Conservation (phyloP, 306 rosid species). For the Luffa aegyptiaca region DNA sequence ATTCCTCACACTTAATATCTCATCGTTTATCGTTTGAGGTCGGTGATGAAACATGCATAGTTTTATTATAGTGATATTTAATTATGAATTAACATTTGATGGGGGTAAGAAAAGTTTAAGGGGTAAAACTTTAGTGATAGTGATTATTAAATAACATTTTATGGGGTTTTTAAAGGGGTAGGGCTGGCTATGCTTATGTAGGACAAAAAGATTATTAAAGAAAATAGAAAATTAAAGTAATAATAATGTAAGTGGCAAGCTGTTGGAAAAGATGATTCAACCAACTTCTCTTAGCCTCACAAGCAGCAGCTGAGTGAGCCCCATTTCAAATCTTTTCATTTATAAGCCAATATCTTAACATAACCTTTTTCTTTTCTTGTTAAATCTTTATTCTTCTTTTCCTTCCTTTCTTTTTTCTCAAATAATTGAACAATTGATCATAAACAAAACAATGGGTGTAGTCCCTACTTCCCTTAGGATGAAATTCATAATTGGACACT, state of each 20-base stretch:
- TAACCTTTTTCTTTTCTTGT: neutral
- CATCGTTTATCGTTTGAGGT: neutral
- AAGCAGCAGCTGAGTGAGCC: neutral
- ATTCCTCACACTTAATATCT: neutral
- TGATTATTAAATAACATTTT: neutral
- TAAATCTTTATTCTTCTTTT: neutral
- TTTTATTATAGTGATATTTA: neutral
- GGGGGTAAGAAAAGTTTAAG: neutral
- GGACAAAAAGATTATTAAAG: neutral
- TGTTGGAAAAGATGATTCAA: slow-evolving; percentile 5
- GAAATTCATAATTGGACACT: neutral
- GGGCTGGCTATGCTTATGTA: neutral
- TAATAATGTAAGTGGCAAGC: neutral
- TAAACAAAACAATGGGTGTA: neutral
- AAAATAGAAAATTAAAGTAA: neutral
- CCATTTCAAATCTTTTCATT: slow-evolving; percentile 9
- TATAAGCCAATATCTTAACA: neutral
- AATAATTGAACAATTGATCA: neutral
- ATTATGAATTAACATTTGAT: neutral
- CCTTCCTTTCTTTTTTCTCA: neutral
- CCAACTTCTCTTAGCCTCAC: slow-evolving; percentile 7
- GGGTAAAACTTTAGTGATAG: neutral
- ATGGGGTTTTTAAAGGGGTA: neutral
- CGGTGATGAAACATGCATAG: neutral
- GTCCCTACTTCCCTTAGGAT: slow-evolving; percentile 1